Evolutionary conservation across 306 rosid species (phyloP), one percentile per base, ranked within the genome.

Genomic region (Luffa acutangula): DNA sequence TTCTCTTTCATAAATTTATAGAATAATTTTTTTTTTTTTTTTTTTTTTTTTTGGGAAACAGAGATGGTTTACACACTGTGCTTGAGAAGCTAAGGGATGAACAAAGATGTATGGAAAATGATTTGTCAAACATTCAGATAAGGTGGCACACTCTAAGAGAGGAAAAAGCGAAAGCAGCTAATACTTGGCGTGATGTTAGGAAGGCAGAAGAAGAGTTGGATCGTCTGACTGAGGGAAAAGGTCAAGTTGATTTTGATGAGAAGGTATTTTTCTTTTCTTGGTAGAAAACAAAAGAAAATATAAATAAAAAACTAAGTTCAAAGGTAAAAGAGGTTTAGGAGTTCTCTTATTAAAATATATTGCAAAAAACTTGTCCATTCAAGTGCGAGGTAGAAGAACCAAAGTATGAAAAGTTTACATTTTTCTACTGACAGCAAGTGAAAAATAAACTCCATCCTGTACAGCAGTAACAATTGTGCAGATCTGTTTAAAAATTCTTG

Each of bases 191-290:
- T 15, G 81, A 84, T 79, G 83, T 85, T 70, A 82, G 80, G 84
- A 88, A 88, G 83, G 86, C 88, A 77, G 92, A 91, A 82, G 95
- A 89, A 88, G 97, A 94, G 78, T 81, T 94, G 82, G 98, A 89
- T 63, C 87, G 78, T 65, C 83, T 94, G 86, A 52, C 79, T 0
- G 94, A 94, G 83, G 93, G 92, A 80, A 88, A 84, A 82, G 78
- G 66, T 83, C 91, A 84, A 87, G 76, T 88, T 81, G 92, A 88
- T 83, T 90, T 94, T 78, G 95, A 91, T 76, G 96, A 89, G 81
- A 89, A 89, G 98, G 98, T 93, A 80, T 77, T 76, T 46, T 52
- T 71, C 43, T 82, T 85, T 59, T 85, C 84, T 80, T 39, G 69
- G 25, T 51, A 25, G 42, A 25, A 10, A 72, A 48, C 2, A 12